phyloP scores from a whole-genome alignment of 306 rosid species.

The Luffa aegyptiaca region DNA sequence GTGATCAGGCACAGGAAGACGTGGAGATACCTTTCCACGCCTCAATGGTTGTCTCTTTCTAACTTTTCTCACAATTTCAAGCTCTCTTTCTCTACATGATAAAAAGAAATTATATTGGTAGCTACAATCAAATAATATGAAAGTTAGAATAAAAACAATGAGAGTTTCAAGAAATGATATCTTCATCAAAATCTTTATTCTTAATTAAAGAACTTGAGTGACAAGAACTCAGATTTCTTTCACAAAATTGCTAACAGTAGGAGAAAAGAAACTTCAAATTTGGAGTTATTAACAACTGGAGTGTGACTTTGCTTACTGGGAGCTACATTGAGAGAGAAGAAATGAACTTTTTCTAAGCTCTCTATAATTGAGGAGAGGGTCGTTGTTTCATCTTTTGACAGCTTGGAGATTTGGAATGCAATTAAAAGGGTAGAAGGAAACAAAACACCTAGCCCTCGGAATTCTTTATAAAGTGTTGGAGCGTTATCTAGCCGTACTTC shows the following conservation, averaged over 20 bases:
- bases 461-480: neutral
- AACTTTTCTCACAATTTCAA: constrained; percentile 26
- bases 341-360: neutral
- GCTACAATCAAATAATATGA: neutral
- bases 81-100: constrained; percentile 58
- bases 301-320: neutral
- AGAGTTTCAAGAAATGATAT: constrained; percentile 3
- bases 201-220: neutral
- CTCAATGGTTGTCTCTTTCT: constrained; percentile 50
- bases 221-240: neutral
- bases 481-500: neutral
- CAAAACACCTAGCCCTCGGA: neutral
- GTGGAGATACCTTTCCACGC: constrained; percentile 73
- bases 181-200: neutral
- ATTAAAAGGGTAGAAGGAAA: neutral
- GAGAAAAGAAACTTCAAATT: neutral
- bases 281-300: neutral
- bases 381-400: neutral
- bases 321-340: neutral
- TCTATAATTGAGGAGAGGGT: neutral
- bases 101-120: neutral
- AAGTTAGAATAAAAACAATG: neutral
- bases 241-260: neutral
- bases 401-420: neutral
- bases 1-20: constrained; percentile 72